Evolutionary conservation across 1,139 yeast species (phyloP).

Genomic region (Geotrichum aggregatum): DNA sequence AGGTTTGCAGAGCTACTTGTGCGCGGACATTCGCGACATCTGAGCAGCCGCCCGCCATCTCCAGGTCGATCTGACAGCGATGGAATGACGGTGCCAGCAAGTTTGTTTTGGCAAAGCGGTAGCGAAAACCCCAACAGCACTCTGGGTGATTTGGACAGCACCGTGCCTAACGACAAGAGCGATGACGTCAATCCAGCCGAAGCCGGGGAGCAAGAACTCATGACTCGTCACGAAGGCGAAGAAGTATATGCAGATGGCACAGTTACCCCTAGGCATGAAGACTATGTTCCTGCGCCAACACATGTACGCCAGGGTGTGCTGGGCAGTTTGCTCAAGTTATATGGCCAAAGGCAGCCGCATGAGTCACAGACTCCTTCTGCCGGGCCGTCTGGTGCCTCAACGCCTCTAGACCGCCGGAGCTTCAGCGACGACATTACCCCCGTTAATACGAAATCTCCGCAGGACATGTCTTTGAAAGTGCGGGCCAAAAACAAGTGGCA

Average conservation of each 20-base stretch:
- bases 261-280: conserved; percentile 30
- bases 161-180: neutral
- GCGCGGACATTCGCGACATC: conserved; percentile 16
- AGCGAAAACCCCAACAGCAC: neutral
- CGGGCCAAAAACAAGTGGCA: conserved; percentile 17
- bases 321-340: conserved; percentile 66
- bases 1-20: conserved; percentile 14
- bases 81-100: conserved; percentile 11
- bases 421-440: conserved; percentile 5
- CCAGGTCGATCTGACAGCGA: conserved; percentile 1
- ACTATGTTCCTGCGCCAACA: conserved; percentile 66
- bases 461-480: conserved; percentile 8
- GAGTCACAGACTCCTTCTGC: neutral
- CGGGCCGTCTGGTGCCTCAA: conserved; percentile 7
- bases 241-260: conserved; percentile 5
- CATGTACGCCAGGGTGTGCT: conserved; percentile 79
- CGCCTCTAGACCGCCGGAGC: conserved; percentile 7
- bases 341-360: conserved; percentile 40
- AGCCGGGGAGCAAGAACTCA: neutral
- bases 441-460: conserved; percentile 7
- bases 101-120: conserved; percentile 3
- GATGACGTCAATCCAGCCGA: neutral
- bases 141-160: neutral
- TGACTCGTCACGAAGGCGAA: neutral
- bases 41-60: conserved; percentile 9